Base-by-base conservation (phyloP, 1,139 yeast genomes). In the Lodderomyces pseudojiufengensis region DNA sequence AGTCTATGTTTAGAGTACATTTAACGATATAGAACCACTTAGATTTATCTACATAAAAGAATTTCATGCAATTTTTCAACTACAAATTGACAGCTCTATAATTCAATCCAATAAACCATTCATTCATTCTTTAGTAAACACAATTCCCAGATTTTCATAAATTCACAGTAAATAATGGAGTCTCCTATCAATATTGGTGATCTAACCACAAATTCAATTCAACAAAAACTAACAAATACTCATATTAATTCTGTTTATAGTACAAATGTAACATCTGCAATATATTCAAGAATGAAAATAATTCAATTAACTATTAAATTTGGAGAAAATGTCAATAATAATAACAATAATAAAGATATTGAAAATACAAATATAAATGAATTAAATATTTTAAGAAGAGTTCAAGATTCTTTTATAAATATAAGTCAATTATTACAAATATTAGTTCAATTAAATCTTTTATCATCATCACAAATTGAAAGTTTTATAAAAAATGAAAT, bases 181-280 rank as follows among this genome's bases (percentile, higher is more conserved):
- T 67, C 73, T 9, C 76, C 76, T n/a, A 51, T 65, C 35, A 53
- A 65, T 38, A 54, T 64, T 23, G 75, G 76, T 32, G 75, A 70
- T 49, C 48, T 61, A 37, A 69, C 75, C 40, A 62, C 74, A 27
- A 59, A 59, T 41, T 65, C 71, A 27, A 69, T 70, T 22, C 63
- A 58, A 48, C 55, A 59, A 47, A 57, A 61, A 31, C 55, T 70
- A 35, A 51, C 49, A 28, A 64, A 61, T 20, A 68, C 75, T 5
- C 73, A 65, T 42, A 47, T 69, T 27, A 47, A 49, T 28, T 21
- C 26, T 7, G 24, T 32, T 5, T 24, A 31, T 10, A 29, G 29
- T 9, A 40, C 59, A 4, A 39, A 43, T 20, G 50, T 66, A 23
- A 46, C 48, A 33, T 54, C 70, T n/a, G 65, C 70, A 3, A 50